phyloP scores from a whole-genome alignment of 352 stramenopile species.

The Phytophthora europaea region DNA sequence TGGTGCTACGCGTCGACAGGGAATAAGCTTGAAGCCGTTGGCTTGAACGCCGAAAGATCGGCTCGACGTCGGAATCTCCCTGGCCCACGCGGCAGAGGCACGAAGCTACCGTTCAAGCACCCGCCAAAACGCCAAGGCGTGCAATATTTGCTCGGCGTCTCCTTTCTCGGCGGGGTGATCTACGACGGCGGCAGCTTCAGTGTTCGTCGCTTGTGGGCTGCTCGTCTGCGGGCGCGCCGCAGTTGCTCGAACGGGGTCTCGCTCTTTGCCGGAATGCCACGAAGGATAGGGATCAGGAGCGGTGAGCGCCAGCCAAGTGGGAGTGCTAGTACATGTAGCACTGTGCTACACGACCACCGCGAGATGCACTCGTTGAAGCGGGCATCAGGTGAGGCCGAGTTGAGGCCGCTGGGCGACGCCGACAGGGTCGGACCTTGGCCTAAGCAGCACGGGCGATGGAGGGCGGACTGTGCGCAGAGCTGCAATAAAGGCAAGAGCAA shows the following conservation, averaged over 20 bases:
- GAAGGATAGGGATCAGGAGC: conserved; percentile 27
- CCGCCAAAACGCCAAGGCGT: not conserved
- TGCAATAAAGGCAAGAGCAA: too few relatives aligned
- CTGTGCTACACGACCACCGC: too few relatives aligned
- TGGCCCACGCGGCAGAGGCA: not conserved
- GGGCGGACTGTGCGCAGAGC: not conserved
- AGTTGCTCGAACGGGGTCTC: conserved; percentile 1
- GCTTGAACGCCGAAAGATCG: not conserved
- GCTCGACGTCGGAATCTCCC: not conserved
- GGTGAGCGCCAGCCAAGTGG: conserved; percentile 36
- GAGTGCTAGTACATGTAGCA: not conserved
- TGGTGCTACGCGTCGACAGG: too few relatives aligned
- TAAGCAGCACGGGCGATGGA: not conserved
- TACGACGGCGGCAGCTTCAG: not conserved
- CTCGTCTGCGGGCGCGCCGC: not conserved
- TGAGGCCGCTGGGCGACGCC: not conserved
- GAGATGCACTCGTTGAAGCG: not conserved
- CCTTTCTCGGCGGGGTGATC: not conserved
- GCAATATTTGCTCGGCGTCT: conserved; percentile 1
- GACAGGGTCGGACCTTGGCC: not conserved
- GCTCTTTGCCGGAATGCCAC: conserved; percentile 6
- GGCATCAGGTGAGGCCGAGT: not conserved
- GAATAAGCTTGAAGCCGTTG: not conserved
- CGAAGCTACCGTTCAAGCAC: not conserved
- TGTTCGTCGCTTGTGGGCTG: not conserved